Conservation (phyloP, 148 eudicot genomes). For the Vaccinium myrtillus region DNA sequence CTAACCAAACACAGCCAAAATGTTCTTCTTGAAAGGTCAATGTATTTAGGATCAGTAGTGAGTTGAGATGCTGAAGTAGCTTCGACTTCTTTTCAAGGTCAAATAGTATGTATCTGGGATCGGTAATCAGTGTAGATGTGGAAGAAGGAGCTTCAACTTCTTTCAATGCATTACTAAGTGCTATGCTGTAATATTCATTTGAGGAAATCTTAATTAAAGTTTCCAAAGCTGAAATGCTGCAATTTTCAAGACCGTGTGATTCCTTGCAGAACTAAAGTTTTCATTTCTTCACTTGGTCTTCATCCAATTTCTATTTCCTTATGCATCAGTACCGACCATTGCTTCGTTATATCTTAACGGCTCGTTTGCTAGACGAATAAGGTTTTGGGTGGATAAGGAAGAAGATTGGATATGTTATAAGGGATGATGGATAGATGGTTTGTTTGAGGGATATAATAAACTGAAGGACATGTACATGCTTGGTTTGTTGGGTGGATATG, state of each 20-base stretch:
- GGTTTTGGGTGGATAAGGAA: no score
- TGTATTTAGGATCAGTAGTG: constrained; percentile 1
- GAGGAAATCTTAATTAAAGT: background rate
- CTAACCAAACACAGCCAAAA: no score
- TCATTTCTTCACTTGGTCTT: background rate
- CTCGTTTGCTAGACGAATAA: no score
- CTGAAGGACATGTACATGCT: no score
- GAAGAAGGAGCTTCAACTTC: background rate
- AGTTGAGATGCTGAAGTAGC: background rate
- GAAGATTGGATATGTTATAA: no score
- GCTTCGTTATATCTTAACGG: background rate
- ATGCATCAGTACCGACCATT: background rate
- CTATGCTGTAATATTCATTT: background rate
- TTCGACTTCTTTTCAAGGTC: background rate
- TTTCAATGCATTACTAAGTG: background rate
- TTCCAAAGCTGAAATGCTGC: background rate
- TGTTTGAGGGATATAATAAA: no score
- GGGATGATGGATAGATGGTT: no score
- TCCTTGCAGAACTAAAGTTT: background rate
- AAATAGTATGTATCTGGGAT: background rate
- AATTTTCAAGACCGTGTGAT: background rate
- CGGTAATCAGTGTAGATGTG: background rate
- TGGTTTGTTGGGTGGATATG: no score
- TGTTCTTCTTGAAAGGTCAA: background rate
- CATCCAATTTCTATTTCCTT: background rate